A percentile compares a stretch with the other conserved stretches of the same genome.
Evolutionary conservation across 305 asterid genomes (phyloP).

Genomic region (Caryopteris hybrid): DNA sequence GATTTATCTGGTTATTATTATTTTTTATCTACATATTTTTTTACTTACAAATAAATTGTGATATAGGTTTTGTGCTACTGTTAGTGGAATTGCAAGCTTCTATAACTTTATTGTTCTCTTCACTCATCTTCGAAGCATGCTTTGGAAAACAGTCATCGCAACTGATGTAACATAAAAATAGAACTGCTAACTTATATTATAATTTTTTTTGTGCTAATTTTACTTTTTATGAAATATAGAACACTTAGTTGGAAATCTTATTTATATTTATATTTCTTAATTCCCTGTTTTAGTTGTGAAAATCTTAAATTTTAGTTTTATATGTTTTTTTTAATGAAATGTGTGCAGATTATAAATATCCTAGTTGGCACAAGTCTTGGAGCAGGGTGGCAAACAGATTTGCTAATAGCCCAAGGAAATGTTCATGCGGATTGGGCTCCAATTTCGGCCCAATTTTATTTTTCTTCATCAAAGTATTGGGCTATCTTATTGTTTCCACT

Average conservation of each 20-base stretch:
- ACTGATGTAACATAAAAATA: constrained; percentile 28
- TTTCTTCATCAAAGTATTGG: constrained; percentile 21
- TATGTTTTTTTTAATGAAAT: background rate
- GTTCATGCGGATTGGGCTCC: constrained; percentile 10
- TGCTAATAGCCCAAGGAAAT: constrained; percentile 13
- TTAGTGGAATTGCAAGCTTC: background rate
- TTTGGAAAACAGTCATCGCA: constrained; percentile 26
- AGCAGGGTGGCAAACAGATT: constrained; percentile 29
- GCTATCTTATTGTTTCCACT: background rate
- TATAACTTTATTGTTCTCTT: background rate
- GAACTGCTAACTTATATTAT: too few relatives aligned
- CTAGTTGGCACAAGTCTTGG: constrained; percentile 18
- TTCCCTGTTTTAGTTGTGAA: background rate
- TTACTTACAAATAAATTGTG: too few relatives aligned
- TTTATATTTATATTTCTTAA: too few relatives aligned
- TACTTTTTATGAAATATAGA: too few relatives aligned
- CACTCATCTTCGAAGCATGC: constrained; percentile 12
- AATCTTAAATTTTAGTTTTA: too few relatives aligned
- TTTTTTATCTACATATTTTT: background rate
- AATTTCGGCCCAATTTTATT: background rate
- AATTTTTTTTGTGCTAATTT: too few relatives aligned
- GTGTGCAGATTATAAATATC: constrained; percentile 12
- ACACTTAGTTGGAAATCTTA: too few relatives aligned
- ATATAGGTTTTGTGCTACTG: constrained; percentile 14
- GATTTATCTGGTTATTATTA: background rate